A percentile compares a stretch with the other conserved stretches of the same genome.
Conservation (phyloP, 2,329 filamentous ascomycete species). For the Alternaria sp. region DNA sequence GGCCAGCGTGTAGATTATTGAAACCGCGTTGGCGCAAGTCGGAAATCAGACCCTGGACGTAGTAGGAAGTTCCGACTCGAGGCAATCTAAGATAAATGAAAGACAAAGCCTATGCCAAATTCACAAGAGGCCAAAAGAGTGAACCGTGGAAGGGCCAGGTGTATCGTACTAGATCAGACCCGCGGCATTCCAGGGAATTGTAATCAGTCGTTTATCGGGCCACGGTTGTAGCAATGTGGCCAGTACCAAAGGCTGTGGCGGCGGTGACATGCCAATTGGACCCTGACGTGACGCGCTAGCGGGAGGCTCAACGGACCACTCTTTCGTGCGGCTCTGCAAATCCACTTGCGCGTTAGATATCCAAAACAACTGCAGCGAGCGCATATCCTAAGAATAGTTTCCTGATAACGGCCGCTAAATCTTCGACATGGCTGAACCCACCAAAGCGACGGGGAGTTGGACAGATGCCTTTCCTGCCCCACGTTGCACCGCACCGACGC, state of each 20-base stretch:
- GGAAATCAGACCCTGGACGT: constrained; percentile 23
- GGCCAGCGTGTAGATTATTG: constrained; percentile 45
- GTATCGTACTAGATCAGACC: constrained; percentile 25
- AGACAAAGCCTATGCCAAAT: constrained; percentile 18
- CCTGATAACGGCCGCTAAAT: not conserved
- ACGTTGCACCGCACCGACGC: constrained; percentile 45
- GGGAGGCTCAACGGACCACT: constrained; percentile 18
- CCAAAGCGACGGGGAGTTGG: constrained; percentile 40
- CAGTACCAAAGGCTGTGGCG: constrained; percentile 32
- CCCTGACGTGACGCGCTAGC: constrained; percentile 16
- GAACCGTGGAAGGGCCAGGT: constrained; percentile 23
- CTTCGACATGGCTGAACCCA: constrained; percentile 25
- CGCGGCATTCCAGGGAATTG: constrained; percentile 21
- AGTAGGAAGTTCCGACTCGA: constrained; percentile 27
- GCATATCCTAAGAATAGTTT: not conserved
- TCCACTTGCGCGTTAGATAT: not conserved
- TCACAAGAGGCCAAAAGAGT: constrained; percentile 14
- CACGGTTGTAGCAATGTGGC: constrained; percentile 42
- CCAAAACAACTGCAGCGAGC: not conserved
- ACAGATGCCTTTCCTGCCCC: constrained; percentile 53
- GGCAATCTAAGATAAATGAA: constrained; percentile 32
- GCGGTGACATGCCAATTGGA: constrained; percentile 21
- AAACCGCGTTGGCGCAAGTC: constrained; percentile 28
- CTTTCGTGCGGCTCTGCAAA: constrained; percentile 12
- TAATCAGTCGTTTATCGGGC: constrained; percentile 45